These are phyloP conservation scores for Kitagawia praeruptora DNA, from an alignment of 129 eudicot genomes.

Conservation along the genomic window DNA sequence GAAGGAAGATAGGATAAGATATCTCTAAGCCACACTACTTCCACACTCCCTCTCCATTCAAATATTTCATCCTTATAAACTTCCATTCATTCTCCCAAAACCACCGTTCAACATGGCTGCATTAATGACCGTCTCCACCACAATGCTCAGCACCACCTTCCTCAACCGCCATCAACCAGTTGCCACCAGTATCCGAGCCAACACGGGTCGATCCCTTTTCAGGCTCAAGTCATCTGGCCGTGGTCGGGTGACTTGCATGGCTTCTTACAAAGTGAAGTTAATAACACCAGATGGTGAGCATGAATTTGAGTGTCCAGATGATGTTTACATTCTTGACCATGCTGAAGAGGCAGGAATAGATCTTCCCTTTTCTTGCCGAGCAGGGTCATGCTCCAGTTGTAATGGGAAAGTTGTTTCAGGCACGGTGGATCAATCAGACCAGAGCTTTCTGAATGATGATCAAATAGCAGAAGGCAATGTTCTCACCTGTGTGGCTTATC, in stretches of 20 bases:
- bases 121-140: conserved; percentile 28
- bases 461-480: conserved; percentile 59
- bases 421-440: conserved; percentile 52
- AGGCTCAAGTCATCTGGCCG: conserved; percentile 24
- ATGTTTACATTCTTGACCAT: conserved; percentile 50
- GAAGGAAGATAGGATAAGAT: neutral
- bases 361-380: conserved; percentile 78
- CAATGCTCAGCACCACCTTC: conserved; percentile 44
- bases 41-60: neutral
- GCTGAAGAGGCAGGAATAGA: conserved; percentile 50
- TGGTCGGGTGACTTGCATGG: conserved; percentile 41
- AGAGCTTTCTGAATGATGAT: conserved; percentile 48
- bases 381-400: conserved; percentile 83
- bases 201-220: conserved; percentile 18
- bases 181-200: conserved; percentile 17
- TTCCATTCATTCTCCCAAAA: neutral
- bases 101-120: conserved; percentile 20
- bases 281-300: conserved; percentile 53
- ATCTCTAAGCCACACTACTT: neutral
- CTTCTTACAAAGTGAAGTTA: conserved; percentile 54
- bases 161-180: conserved; percentile 30
- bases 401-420: conserved; percentile 55
- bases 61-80: neutral
- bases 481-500: conserved; percentile 68
- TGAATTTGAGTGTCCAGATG: conserved; percentile 39